Evolutionary conservation across 2,329 filamentous ascomycete genomes (phyloP), one percentile per base, ranked within the genome.

Genomic region (Sarocladiaceae sp.): DNA sequence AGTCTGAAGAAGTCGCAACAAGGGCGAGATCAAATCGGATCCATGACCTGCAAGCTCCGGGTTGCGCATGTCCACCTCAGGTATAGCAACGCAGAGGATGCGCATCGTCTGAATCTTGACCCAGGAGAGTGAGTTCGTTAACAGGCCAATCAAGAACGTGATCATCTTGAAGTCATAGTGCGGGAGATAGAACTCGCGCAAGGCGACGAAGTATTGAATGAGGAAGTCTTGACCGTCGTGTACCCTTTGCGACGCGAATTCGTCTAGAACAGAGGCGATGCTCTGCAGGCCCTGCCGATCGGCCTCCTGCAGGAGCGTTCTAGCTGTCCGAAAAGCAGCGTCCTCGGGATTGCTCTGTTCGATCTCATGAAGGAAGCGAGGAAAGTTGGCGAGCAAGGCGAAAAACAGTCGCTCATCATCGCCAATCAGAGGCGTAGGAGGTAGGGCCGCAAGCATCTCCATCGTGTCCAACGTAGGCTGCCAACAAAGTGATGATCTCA

Each of bases 71-170:
- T 98, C 90, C 24, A 96, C 85, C 44, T 91, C 84, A 0, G 89
- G 88, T 37, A 98, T 85, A 47, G 95, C 70, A 16, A 86, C 76
- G 56, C 86, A 86, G 0, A 98, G 76, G 11, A 97, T 82, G 48
- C 88, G 83, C 86, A 98, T 95, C 0, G 87, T 89, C 67, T 93
- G 91, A 33, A 90, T 72, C 60, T 95, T 94, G 62, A 97, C 86
- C 87, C 89, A 96, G 3, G 86, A 76, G 1, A 84, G 76, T 26
- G 83, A 84, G 58, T 98, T 98, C 12, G 90, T 95, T 44, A 98
- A 72, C 39, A 96, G 75, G 2, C 93, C 89, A 65, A 97, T 87
- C 33, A 97, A 68, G 66, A 95, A 96, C 1, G 89, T 88, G 10
- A 98, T 67, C 69, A 88, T 87, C 48, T 82, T 78, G 53, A 94